phyloP scores from a whole-genome alignment of 2,329 filamentous ascomycete species.

The Beauveria medogensis region DNA sequence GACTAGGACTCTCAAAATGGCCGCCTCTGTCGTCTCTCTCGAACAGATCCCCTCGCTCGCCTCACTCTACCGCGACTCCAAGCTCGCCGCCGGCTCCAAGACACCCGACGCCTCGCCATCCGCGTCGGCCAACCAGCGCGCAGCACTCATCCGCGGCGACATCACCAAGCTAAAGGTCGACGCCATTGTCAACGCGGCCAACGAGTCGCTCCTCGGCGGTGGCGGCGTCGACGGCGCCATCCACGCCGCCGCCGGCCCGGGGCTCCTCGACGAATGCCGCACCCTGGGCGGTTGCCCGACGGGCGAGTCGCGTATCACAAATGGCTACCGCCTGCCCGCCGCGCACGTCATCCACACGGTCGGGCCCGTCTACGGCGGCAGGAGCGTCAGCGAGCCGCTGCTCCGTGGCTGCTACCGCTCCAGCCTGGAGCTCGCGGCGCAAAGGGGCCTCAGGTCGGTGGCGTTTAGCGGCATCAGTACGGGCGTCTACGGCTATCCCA shows the following conservation, averaged over 20 bases:
- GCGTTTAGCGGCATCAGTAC: constrained; percentile 84
- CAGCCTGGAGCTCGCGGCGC: constrained; percentile 63
- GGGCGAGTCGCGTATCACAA: constrained; percentile 76
- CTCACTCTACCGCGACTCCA: constrained; percentile 53
- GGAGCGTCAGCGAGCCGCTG: constrained; percentile 37
- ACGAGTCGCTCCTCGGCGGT: constrained; percentile 67
- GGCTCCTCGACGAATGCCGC: constrained; percentile 63
- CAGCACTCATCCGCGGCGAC: constrained; percentile 65
- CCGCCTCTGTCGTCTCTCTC: constrained; percentile 27
- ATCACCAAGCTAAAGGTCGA: constrained; percentile 74
- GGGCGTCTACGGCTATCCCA: constrained; percentile 84
- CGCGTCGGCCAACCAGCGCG: constrained; percentile 53
- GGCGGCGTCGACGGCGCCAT: constrained; percentile 90
- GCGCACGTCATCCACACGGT: constrained; percentile 83
- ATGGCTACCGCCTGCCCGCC: constrained; percentile 67
- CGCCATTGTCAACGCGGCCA: constrained; percentile 91
- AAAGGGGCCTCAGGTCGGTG: constrained; percentile 58
- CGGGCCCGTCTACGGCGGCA: constrained; percentile 63
- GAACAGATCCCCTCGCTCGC: constrained; percentile 54
- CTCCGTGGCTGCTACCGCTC: constrained; percentile 58
- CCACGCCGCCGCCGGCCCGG: constrained; percentile 68
- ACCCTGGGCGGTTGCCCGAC: constrained; percentile 64
- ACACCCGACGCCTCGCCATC: constrained; percentile 31
- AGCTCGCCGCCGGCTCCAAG: constrained; percentile 17
- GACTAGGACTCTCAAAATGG: background rate